Percentiles rank a stretch among this genome's conserved stretches.
Evolutionary conservation across 768 basidiomycete genomes (phyloP).

Genomic region (Leccinum disarticulatum): DNA sequence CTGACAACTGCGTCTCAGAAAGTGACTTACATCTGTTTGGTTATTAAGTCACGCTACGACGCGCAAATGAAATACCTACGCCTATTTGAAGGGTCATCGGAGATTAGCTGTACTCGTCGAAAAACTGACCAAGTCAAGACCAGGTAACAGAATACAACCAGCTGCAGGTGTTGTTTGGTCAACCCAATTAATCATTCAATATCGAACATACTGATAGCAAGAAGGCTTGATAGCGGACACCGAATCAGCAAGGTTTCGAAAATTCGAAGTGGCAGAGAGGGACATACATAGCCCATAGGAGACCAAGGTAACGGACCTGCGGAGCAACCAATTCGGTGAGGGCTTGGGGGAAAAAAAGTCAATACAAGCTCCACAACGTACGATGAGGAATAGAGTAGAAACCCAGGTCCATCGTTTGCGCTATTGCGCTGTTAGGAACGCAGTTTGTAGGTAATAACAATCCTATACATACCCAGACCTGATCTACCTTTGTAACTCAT

Average conservation of each 20-base stretch:
- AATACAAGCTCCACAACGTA: neutral
- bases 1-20: neutral
- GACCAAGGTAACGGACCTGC: neutral
- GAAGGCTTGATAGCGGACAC: neutral
- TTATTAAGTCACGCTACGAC: neutral
- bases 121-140: neutral
- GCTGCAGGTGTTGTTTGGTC: neutral
- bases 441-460: no score
- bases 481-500: conserved; percentile 5
- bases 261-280: neutral
- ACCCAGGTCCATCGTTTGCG: neutral
- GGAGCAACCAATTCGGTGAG: neutral
- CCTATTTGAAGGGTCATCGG: neutral
- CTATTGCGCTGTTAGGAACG: neutral
- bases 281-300: neutral
- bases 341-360: neutral
- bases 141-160: neutral
- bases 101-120: neutral
- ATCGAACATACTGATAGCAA: neutral
- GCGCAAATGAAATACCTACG: neutral
- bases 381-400: neutral
- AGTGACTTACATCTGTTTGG: neutral
- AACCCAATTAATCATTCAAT: neutral
- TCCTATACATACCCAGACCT: neutral
- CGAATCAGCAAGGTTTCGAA: neutral